These are phyloP conservation scores for Cymodocea nodosa DNA, from an alignment of 116 monocot species.

Conservation along the genomic window DNA sequence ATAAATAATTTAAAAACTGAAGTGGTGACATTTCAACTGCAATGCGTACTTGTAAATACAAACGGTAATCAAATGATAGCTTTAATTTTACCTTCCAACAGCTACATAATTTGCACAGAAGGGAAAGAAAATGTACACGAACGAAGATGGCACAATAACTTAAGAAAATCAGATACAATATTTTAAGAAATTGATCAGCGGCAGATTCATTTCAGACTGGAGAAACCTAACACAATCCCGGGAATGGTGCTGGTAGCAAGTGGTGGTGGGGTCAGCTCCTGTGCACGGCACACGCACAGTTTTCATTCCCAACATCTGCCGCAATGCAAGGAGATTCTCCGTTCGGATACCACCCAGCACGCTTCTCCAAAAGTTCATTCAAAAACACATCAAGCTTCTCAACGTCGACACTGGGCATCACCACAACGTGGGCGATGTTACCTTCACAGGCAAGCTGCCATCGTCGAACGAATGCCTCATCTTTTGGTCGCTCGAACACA, in stretches of 20 bases:
- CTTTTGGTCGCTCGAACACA: constrained; percentile 74
- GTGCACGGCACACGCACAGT: constrained; percentile 39
- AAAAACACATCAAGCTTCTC: constrained; percentile 70
- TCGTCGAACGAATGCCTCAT: constrained; percentile 53
- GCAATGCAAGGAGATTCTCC: constrained; percentile 45
- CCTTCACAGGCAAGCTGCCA: constrained; percentile 97
- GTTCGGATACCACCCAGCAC: constrained; percentile 39
- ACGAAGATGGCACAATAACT: no score
- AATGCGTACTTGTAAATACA: no score
- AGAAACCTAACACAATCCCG: no score
- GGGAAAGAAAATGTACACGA: no score
- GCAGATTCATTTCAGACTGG: no score
- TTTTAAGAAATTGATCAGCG: no score
- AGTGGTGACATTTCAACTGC: no score
- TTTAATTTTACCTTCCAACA: no score
- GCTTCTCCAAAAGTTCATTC: constrained; percentile 37
- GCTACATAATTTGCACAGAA: no score
- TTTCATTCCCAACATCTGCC: constrained; percentile 34
- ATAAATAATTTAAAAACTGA: no score
- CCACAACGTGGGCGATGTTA: constrained; percentile 83
- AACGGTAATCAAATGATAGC: no score
- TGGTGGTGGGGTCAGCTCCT: background rate
- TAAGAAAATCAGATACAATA: no score
- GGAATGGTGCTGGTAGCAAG: background rate
- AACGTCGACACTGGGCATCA: constrained; percentile 78